Base-by-base conservation (phyloP, 148 eudicot species). In the Persicaria tinctoria region DNA sequence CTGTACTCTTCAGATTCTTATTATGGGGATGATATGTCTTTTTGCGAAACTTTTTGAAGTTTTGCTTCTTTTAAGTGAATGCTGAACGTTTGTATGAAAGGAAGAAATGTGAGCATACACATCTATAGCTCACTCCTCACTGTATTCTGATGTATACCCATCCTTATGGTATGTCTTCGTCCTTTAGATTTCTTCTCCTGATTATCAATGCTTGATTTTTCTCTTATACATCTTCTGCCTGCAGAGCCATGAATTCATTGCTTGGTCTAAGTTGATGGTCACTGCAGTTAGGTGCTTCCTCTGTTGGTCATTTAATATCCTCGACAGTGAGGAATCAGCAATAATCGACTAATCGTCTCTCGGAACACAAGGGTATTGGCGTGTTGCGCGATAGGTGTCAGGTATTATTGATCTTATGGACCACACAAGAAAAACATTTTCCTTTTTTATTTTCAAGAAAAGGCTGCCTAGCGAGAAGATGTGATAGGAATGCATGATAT, bases 171-270 rank as follows among this genome's bases (percentile, higher is more conserved):
- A 64, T 64, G 46, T 64, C 70, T 64, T 12, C 41, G 46, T 41
- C 70, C 46, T 64, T 11, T 12, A 64, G 70, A 64, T 64, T 14
- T 64, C 70, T 2, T 9, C 16, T 64, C 12, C 70, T 64, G 70
- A 64, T 64, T 20, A 59, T 20, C 41, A 5, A 32, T 23, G 46
- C 27, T 8, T 50, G 53, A 50, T n/a, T 32, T 32, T 64, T 64
- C 70, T 64, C 70, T 64, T 64, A 46, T 38, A 59, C 3, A 59
- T 64, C 41, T 57, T 38, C 70, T 32, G 47, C 70, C 46, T 32
- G 46, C 41, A 64, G 44, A 32, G 46, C 70, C 46, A 20, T 66
- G 70, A 66, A 66, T 66, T 66, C 70, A 66, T 66, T 66, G 48
- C 48, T 41, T 66, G 70, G 48, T 66, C 70, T 66, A 41, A 12